phyloP scores from a whole-genome alignment of 2,329 filamentous ascomycete species.

The Anthostomella pinea region DNA sequence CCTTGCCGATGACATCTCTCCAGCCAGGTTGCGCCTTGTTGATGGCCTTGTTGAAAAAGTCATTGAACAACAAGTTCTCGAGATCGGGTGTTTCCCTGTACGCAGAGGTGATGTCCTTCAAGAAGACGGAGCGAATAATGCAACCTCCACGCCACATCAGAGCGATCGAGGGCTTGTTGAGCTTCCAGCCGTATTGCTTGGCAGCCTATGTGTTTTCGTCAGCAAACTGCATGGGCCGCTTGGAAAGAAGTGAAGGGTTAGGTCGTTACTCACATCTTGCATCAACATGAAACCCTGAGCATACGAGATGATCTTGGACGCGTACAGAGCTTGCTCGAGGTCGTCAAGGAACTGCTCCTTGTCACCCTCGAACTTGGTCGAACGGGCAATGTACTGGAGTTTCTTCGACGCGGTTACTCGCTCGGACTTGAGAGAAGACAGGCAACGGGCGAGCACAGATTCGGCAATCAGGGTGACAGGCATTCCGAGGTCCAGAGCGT shows the following conservation, averaged over 20 bases:
- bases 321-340: constrained; percentile 97
- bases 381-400: constrained; percentile 71
- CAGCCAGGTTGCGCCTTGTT: constrained; percentile 91
- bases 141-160: constrained; percentile 99
- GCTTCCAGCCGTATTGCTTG: constrained; percentile 95
- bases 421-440: constrained; percentile 93
- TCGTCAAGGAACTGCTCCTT: constrained; percentile 92
- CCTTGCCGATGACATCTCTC: constrained; percentile 88
- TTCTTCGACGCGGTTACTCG: constrained; percentile 76
- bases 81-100: constrained; percentile 94
- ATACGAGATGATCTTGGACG: constrained; percentile 99
- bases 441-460: constrained; percentile 90
- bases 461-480: constrained; percentile 97
- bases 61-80: constrained; percentile 96
- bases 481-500: constrained; percentile 97
- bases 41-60: constrained; percentile 99
- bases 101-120: constrained; percentile 97
- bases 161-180: constrained; percentile 99
- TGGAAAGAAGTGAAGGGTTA: constrained; percentile 21
- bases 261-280: constrained; percentile 69
- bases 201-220: constrained; percentile 63
- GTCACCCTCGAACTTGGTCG: constrained; percentile 81
- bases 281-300: constrained; percentile 99
- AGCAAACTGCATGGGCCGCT: constrained; percentile 2
- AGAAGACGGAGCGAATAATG: constrained; percentile 99